Percentiles rank a stretch among this genome's conserved stretches.
These are phyloP conservation scores for Talaromyces sp. DNA, from an alignment of 2,329 filamentous ascomycete genomes.

Conservation along the genomic window DNA sequence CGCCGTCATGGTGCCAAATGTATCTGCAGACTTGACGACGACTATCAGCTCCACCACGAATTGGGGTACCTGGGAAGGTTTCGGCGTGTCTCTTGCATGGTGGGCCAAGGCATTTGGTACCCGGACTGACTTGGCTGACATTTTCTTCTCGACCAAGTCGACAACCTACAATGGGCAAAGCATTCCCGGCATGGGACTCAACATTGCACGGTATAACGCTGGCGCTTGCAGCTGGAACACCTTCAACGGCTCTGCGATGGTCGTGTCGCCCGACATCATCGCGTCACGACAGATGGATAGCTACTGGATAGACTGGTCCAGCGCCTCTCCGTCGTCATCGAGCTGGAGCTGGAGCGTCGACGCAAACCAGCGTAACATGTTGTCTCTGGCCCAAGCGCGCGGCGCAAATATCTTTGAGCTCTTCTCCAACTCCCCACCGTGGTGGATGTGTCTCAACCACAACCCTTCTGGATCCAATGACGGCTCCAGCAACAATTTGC, in stretches of 20 bases:
- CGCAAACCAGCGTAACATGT: background rate
- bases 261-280: background rate
- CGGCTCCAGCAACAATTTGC: constrained; percentile 1
- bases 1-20: background rate
- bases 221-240: constrained; percentile 6
- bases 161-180: constrained; percentile 6
- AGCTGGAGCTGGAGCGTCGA: constrained; percentile 7
- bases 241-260: constrained; percentile 2
- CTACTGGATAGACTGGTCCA: constrained; percentile 2
- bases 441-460: constrained; percentile 10
- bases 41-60: constrained; percentile 5
- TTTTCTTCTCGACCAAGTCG: background rate
- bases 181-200: background rate
- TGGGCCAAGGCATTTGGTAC: constrained; percentile 6
- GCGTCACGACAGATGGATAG: background rate
- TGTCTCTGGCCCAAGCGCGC: background rate
- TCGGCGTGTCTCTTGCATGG: constrained; percentile 8
- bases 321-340: background rate
- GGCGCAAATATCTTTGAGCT: constrained; percentile 6
- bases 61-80: constrained; percentile 9
- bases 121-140: background rate
- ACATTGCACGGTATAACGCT: constrained; percentile 4
- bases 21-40: background rate
- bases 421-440: constrained; percentile 4
- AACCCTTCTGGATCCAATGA: constrained; percentile 7